phyloP scores from a whole-genome alignment of 192 early-diverging fungal species.

The Backusella morwellensis region DNA sequence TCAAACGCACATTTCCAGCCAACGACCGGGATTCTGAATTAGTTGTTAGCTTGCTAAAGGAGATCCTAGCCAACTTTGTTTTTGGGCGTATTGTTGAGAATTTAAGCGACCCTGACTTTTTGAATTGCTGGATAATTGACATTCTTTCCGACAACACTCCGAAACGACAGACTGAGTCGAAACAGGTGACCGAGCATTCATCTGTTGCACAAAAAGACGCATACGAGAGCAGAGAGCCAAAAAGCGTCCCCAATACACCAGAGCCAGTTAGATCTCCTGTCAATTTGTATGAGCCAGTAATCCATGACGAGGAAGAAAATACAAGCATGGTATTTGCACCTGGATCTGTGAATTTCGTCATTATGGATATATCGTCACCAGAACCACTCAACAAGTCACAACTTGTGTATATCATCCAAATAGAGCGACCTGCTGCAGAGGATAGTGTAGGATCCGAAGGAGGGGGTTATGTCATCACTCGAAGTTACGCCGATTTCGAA shows the following conservation, averaged over 20 bases:
- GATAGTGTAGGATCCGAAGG: constrained; percentile 24
- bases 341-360: constrained; percentile 21
- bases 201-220: constrained; percentile 24
- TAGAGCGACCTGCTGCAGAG: constrained; percentile 28
- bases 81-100: constrained; percentile 41
- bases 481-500: constrained; percentile 31
- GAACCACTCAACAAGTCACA: background rate
- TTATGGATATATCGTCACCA: constrained; percentile 25
- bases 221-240: constrained; percentile 22
- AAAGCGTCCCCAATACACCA: constrained; percentile 4
- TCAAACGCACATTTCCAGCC: constrained; percentile 41
- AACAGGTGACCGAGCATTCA: constrained; percentile 7
- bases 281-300: background rate
- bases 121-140: constrained; percentile 51
- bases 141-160: constrained; percentile 32
- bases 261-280: constrained; percentile 2
- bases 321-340: constrained; percentile 4
- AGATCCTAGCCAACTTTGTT: constrained; percentile 47
- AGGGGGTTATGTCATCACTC: constrained; percentile 34
- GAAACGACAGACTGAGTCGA: constrained; percentile 3
- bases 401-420: constrained; percentile 29
- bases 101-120: constrained; percentile 52
- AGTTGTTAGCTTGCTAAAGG: constrained; percentile 45
- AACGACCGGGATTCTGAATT: constrained; percentile 39
- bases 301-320: background rate